Evolutionary conservation across 2,329 filamentous ascomycete species (phyloP).

Genomic region (Plectosphaerella cucumerina): DNA sequence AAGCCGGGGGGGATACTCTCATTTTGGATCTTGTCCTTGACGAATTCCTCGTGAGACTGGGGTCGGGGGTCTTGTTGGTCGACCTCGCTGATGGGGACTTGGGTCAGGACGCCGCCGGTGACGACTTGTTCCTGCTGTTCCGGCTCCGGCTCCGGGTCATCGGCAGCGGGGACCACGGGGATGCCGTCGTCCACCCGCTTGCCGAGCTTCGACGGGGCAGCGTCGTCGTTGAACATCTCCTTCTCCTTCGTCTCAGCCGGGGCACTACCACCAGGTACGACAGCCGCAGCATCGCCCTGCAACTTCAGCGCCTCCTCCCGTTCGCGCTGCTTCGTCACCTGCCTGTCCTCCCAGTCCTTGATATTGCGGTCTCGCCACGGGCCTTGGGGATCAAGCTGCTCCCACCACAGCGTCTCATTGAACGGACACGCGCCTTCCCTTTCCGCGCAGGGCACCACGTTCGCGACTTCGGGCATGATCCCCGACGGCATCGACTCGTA

Average conservation of each 20-base stretch:
- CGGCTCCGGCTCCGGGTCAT: conserved; percentile 18
- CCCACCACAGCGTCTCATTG: conserved; percentile 46
- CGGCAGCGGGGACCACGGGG: not conserved
- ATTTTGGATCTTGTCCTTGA: conserved; percentile 37
- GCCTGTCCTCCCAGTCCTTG: conserved; percentile 38
- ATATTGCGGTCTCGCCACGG: conserved; percentile 38
- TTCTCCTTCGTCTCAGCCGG: not conserved
- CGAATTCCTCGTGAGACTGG: conserved; percentile 49
- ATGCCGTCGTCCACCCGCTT: not conserved
- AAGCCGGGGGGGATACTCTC: conserved; percentile 49
- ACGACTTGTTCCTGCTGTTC: conserved; percentile 14
- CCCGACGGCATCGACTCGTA: conserved; percentile 57
- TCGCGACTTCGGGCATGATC: conserved; percentile 60
- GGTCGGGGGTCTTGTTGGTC: conserved; percentile 34
- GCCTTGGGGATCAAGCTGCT: conserved; percentile 41
- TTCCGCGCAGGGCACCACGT: conserved; percentile 43
- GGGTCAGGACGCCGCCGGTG: conserved; percentile 13
- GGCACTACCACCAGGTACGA: not conserved
- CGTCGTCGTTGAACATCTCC: conserved; percentile 2
- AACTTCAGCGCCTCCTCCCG: conserved; percentile 24
- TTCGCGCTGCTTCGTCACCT: conserved; percentile 26
- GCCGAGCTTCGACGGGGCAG: not conserved
- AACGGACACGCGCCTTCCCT: conserved; percentile 43
- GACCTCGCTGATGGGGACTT: conserved; percentile 21
- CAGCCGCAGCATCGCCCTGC: conserved; percentile 16